Evolutionary conservation across 2,329 filamentous ascomycete genomes (phyloP).

Genomic region (Cordyceps cateniannulata): DNA sequence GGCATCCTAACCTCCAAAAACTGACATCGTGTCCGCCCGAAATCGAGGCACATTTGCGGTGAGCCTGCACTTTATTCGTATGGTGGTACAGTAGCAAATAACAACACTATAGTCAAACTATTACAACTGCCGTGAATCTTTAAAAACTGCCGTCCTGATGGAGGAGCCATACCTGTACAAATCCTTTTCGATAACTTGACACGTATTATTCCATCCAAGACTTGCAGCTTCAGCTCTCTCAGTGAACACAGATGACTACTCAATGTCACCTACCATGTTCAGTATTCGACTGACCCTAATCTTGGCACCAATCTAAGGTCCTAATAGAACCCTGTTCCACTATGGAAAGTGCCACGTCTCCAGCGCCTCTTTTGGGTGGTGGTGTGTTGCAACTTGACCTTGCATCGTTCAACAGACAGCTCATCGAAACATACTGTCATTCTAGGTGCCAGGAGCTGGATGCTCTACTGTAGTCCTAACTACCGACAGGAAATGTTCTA

Average conservation of each 20-base stretch:
- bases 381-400: neutral
- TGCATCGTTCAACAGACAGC: neutral
- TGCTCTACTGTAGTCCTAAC: neutral
- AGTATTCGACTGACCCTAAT: neutral
- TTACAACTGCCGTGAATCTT: neutral
- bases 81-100: neutral
- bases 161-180: neutral
- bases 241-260: neutral
- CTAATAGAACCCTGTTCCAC: neutral
- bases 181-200: neutral
- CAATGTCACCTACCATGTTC: neutral
- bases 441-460: neutral
- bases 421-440: neutral
- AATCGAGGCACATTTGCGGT: constrained; percentile 8
- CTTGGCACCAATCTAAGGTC: neutral
- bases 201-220: neutral
- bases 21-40: constrained; percentile 1
- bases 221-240: neutral
- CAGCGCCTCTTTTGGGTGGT: neutral
- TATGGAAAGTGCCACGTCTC: neutral
- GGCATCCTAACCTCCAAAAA: constrained; percentile 10
- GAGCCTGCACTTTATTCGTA: constrained; percentile 10
- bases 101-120: neutral
- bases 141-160: neutral
- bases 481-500: neutral